Evolutionary conservation across 2,329 filamentous ascomycete genomes (phyloP).

Genomic region (Mollisia scopiformis): DNA sequence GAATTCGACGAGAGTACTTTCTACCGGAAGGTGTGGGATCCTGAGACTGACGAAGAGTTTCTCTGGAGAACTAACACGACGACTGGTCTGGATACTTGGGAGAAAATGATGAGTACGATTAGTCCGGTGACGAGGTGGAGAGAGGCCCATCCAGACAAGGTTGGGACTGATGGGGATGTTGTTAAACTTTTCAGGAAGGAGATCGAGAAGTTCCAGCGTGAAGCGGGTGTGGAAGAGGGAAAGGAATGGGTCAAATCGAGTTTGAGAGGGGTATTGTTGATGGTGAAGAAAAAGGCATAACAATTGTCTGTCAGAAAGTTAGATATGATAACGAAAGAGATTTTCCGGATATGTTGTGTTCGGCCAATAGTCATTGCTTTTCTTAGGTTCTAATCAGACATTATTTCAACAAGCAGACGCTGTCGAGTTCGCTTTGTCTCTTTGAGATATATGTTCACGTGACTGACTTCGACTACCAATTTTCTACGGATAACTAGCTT

Average conservation of each 20-base stretch:
- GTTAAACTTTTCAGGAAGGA: conserved; percentile 27
- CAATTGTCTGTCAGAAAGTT: no score
- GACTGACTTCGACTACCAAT: no score
- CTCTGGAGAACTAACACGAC: conserved; percentile 7
- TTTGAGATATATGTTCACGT: no score
- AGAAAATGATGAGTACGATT: conserved; percentile 35
- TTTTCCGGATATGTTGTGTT: no score
- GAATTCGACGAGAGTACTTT: conserved; percentile 35
- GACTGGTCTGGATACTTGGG: conserved; percentile 23
- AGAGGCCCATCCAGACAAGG: conserved; percentile 38
- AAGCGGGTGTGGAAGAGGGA: conserved; percentile 32
- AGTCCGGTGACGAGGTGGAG: conserved; percentile 43
- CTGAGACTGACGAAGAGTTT: conserved; percentile 13
- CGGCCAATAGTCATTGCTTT: no score
- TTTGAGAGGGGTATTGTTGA: conserved; percentile 19
- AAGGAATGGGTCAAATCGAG: conserved; percentile 26
- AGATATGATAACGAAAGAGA: no score
- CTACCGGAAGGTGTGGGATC: conserved; percentile 11
- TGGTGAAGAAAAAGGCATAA: conserved; percentile 24
- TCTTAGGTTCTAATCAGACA: no score
- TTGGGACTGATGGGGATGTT: conserved; percentile 40
- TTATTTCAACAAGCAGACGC: no score
- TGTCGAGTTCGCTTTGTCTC: no score
- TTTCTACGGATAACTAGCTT: no score
- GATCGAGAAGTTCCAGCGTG: conserved; percentile 30